Conservation (phyloP, 768 basidiomycete species). For the Boletellus ananas region DNA sequence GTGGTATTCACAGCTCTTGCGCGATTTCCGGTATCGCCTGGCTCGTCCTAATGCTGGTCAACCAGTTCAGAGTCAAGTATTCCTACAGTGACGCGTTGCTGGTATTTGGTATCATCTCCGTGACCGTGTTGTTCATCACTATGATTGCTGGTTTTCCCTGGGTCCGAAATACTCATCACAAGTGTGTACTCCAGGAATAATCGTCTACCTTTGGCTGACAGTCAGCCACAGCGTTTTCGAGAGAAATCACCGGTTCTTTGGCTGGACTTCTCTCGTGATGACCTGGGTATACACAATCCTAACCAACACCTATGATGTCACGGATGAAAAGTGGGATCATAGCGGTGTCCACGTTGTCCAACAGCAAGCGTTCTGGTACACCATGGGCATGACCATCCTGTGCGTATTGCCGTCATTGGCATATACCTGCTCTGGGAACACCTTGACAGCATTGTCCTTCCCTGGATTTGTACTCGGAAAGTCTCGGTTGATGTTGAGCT, state of each 20-base stretch:
- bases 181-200: constrained; percentile 41
- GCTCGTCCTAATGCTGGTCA: constrained; percentile 61
- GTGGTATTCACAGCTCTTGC: constrained; percentile 77
- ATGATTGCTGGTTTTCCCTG: constrained; percentile 70
- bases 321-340: constrained; percentile 53
- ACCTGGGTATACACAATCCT: constrained; percentile 68
- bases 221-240: constrained; percentile 59
- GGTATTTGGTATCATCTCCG: constrained; percentile 57
- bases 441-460: constrained; percentile 54
- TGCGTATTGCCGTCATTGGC: constrained; percentile 32
- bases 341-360: constrained; percentile 51
- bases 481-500: constrained; percentile 73
- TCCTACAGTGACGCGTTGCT: constrained; percentile 55
- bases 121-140: constrained; percentile 53
- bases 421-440: neutral
- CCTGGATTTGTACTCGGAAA: constrained; percentile 73
- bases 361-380: constrained; percentile 79
- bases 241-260: constrained; percentile 74
- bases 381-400: constrained; percentile 70
- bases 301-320: constrained; percentile 56
- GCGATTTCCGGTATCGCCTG: constrained; percentile 67
- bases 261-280: constrained; percentile 60
- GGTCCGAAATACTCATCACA: constrained; percentile 78
- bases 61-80: constrained; percentile 48
- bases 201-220: neutral